These are phyloP conservation scores for Boletus tomentosulus DNA, from an alignment of 768 basidiomycete species.

Conservation along the genomic window DNA sequence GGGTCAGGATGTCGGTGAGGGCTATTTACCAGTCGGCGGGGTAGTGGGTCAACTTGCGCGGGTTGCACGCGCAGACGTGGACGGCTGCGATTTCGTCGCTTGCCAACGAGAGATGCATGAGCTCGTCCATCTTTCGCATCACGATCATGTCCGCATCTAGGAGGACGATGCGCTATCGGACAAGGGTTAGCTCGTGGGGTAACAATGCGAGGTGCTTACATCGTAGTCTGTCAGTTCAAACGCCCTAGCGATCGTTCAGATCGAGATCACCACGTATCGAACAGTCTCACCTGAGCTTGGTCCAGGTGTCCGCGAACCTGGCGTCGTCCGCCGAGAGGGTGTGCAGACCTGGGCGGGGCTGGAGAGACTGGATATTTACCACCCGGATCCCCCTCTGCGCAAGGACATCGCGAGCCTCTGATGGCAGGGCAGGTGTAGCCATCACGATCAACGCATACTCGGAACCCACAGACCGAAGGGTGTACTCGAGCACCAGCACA, in stretches of 20 bases:
- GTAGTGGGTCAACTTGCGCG: constrained; percentile 77
- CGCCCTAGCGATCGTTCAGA: constrained; percentile 28
- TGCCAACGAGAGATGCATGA: constrained; percentile 51
- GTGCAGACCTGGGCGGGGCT: constrained; percentile 43
- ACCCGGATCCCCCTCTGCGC: constrained; percentile 48
- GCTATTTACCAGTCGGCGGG: constrained; percentile 73
- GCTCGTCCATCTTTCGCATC: constrained; percentile 76
- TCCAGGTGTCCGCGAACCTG: constrained; percentile 64
- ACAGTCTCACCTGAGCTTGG: constrained; percentile 46
- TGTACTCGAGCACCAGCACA: constrained; percentile 50
- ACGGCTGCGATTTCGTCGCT: constrained; percentile 78
- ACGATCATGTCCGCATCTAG: constrained; percentile 90
- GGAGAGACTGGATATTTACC: constrained; percentile 55
- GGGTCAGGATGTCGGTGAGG: not conserved
- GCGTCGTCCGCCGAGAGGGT: constrained; percentile 35
- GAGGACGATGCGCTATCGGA: constrained; percentile 64
- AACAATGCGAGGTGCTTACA: constrained; percentile 34
- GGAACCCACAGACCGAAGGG: constrained; percentile 49
- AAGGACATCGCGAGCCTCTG: constrained; percentile 50
- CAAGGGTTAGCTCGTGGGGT: not conserved
- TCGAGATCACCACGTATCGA: constrained; percentile 21
- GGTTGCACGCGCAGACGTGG: constrained; percentile 95
- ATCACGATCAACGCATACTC: constrained; percentile 79
- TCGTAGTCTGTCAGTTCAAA: constrained; percentile 70
- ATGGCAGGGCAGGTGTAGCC: constrained; percentile 56